phyloP scores from a whole-genome alignment of 257 asterid species.

The Jasminum sambac region DNA sequence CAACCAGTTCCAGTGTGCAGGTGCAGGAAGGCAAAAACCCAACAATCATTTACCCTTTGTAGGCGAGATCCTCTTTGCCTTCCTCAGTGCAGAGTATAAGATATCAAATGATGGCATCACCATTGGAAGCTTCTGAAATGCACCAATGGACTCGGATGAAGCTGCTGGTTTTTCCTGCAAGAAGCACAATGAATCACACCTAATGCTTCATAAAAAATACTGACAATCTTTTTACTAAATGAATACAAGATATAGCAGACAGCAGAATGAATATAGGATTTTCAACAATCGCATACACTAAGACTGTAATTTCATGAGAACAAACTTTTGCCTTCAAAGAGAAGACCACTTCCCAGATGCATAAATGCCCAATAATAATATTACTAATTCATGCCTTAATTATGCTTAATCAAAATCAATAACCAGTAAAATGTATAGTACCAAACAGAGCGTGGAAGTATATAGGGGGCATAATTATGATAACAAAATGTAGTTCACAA shows the following conservation, averaged over 20 bases:
- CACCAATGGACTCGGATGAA: slow-evolving; percentile 67
- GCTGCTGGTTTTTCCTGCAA: slow-evolving; percentile 45
- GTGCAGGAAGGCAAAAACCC: slow-evolving; percentile 12
- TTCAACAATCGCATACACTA: neutral
- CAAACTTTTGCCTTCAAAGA: neutral
- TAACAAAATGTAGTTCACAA: neutral
- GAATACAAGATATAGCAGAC: neutral
- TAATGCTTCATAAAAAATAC: slow-evolving; percentile 1
- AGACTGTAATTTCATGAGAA: neutral
- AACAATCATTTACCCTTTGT: slow-evolving; percentile 66
- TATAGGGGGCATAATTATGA: neutral
- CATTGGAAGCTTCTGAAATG: slow-evolving; percentile 97
- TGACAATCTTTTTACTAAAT: neutral
- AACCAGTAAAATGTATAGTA: neutral
- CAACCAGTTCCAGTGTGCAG: slow-evolving; percentile 11
- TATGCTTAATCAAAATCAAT: neutral
- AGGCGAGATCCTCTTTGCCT: slow-evolving; percentile 80
- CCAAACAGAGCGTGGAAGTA: neutral
- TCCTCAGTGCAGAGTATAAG: slow-evolving; percentile 70
- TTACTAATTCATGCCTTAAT: neutral
- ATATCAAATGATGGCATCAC: slow-evolving; percentile 91
- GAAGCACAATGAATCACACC: slow-evolving; percentile 14
- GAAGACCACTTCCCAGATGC: neutral
- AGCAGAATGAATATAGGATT: neutral
- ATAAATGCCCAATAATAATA: neutral